Percentiles rank a stretch among this genome's conserved stretches.
Evolutionary conservation across 2,329 filamentous ascomycete genomes (phyloP).

Genomic region (Colletotrichum phormii): DNA sequence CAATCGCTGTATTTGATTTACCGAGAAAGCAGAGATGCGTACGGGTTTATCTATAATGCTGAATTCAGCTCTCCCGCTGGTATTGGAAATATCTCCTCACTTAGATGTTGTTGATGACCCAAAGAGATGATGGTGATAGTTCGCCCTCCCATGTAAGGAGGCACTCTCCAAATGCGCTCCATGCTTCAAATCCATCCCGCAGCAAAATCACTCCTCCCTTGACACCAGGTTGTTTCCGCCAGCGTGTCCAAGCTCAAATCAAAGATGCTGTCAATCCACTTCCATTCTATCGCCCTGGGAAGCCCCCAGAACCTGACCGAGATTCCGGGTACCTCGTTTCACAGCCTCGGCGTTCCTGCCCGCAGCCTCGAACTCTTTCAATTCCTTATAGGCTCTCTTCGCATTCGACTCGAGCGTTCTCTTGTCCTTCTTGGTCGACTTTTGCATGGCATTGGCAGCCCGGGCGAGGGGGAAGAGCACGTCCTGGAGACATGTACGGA

Average conservation of each 20-base stretch:
- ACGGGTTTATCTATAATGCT: background rate
- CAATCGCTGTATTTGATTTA: background rate
- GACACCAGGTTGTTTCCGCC: background rate
- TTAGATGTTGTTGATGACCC: background rate
- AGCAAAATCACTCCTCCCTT: background rate
- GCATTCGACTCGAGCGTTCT: background rate
- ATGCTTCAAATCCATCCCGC: background rate
- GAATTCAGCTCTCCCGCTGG: background rate
- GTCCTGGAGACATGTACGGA: background rate
- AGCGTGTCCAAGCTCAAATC: background rate
- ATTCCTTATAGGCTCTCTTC: background rate
- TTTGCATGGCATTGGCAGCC: background rate
- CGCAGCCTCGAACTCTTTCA: background rate
- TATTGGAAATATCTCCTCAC: background rate
- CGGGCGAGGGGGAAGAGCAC: background rate
- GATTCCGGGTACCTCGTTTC: background rate
- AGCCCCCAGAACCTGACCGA: background rate
- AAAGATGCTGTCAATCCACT: background rate
- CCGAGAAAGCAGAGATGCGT: background rate
- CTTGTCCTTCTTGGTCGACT: slow-evolving; percentile 1
- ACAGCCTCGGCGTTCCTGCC: background rate
- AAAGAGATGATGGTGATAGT: background rate
- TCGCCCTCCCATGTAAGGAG: background rate
- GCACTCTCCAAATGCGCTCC: background rate
- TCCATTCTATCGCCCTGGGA: background rate